These are phyloP conservation scores for Malassezia sp. DNA, from an alignment of 1,284 basidiomycete genomes.

Conservation along the genomic window DNA sequence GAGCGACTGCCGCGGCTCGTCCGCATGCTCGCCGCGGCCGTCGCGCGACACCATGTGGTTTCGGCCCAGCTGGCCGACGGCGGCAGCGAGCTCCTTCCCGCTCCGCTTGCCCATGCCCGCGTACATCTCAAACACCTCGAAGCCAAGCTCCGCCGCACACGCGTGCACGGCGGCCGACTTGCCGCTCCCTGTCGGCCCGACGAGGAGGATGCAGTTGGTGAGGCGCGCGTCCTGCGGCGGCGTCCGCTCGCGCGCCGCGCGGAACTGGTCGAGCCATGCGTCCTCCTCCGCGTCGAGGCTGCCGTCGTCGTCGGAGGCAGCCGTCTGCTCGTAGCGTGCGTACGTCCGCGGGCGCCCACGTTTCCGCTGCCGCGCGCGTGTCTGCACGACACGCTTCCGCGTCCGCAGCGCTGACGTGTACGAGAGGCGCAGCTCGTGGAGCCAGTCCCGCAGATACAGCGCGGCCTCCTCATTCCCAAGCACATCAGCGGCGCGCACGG, in stretches of 20 bases:
- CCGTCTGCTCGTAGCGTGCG: too few relatives aligned
- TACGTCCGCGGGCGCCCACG: conserved; percentile 1
- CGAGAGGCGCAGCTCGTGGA: conserved; percentile 16
- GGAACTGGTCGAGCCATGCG: conserved; percentile 25
- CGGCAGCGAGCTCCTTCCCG: conserved; percentile 62
- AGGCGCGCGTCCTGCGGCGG: conserved; percentile 1
- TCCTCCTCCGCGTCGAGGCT: conserved; percentile 18
- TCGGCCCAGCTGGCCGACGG: conserved; percentile 83
- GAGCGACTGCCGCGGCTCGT: conserved; percentile 59
- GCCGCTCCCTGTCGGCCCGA: conserved; percentile 54
- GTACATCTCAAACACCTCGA: conserved; percentile 93
- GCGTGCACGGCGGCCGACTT: conserved; percentile 44
- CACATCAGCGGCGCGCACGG: conserved; percentile 16
- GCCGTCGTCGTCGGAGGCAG: conserved; percentile 24
- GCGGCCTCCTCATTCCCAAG: conserved; percentile 19
- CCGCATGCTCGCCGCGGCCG: neutral
- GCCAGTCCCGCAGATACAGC: conserved; percentile 22
- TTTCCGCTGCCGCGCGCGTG: conserved; percentile 10
- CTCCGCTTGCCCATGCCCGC: conserved; percentile 74
- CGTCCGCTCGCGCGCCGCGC: neutral
- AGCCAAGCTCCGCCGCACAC: conserved; percentile 58
- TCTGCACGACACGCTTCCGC: conserved; percentile 2
- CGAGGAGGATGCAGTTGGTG: conserved; percentile 52
- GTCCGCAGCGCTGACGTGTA: neutral
- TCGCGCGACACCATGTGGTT: conserved; percentile 52